Conservation (phyloP, 495 filamentous ascomycete genomes). For the Elasticomyces elasticus region DNA sequence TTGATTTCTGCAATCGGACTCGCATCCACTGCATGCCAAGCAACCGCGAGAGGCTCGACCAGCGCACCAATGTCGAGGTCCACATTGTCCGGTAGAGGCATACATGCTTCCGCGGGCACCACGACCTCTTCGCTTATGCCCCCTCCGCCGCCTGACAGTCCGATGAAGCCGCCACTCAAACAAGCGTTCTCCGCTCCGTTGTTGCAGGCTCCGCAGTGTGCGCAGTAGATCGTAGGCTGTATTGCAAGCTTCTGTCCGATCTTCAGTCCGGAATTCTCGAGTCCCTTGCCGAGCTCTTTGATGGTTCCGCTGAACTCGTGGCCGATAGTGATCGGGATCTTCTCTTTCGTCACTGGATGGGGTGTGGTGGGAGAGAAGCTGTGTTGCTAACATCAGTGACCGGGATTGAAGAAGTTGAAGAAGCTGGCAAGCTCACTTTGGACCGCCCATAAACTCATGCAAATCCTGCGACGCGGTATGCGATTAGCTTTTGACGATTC, state of each 20-base stretch:
- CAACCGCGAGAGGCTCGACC: slow-evolving; percentile 27
- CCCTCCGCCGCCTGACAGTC: slow-evolving; percentile 24
- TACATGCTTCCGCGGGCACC: slow-evolving; percentile 13
- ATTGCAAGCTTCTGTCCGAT: slow-evolving; percentile 21
- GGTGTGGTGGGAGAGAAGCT: slow-evolving; percentile 21
- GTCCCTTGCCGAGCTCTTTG: slow-evolving; percentile 19
- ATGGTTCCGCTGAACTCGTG: slow-evolving; percentile 27
- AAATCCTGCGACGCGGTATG: slow-evolving; percentile 6
- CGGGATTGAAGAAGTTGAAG: background rate
- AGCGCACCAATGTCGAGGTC: slow-evolving; percentile 24
- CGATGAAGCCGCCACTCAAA: slow-evolving; percentile 24
- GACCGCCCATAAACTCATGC: slow-evolving; percentile 26
- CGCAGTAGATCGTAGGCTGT: slow-evolving; percentile 26
- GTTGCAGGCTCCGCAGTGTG: slow-evolving; percentile 21
- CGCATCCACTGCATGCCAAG: slow-evolving; percentile 27
- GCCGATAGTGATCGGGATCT: slow-evolving; percentile 25
- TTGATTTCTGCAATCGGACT: slow-evolving; percentile 18
- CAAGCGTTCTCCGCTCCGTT: slow-evolving; percentile 23
- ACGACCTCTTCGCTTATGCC: slow-evolving; percentile 25
- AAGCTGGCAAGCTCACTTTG: slow-evolving; percentile 4
- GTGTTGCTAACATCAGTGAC: background rate
- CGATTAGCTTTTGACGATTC: background rate
- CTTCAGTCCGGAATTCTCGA: slow-evolving; percentile 9
- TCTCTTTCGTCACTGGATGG: slow-evolving; percentile 24
- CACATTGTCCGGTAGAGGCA: slow-evolving; percentile 22